Evolutionary conservation across 352 stramenopile genomes (phyloP), one percentile per base, ranked within the genome.

Genomic region (Pythium phragmiticola): DNA sequence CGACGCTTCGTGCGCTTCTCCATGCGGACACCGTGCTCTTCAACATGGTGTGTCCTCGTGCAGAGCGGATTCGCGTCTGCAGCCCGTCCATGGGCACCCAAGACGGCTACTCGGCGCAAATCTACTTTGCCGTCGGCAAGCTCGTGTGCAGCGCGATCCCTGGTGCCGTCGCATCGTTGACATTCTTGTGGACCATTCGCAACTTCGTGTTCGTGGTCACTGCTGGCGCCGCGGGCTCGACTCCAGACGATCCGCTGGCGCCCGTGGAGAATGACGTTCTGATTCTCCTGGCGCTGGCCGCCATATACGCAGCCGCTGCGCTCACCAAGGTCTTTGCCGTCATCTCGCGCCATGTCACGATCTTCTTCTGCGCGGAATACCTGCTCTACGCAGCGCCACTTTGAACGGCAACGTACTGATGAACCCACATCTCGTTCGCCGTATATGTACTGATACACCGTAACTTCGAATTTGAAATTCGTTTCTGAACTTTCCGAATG

Each of bases 341-440:
- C 65, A 77, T 89, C 59, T 80, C 78, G 48, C 75, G 78, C 55
- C 77, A 88, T 59, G 72, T 86, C 47, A 84, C 80, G 28, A 68
- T 88, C 46, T 91, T 80, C 73, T 91, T 89, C 69, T 91, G 82
- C 72, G 75, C 78, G 47, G 75, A 91, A 39, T 78, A 87, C 63
- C 51, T 90, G 50, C 67, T 85, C 6, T 86, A 89, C 63, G 58
- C 50, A 11, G 63, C 57, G 56, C 42, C 56, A 42, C 53, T 71
- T 43, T 73, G 30, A 60, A 6, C 34, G 14, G 2, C 30, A 17
- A 54, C 9, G 8, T 48, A 39, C 34, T 56, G 45, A 52, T 23
- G 34, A 39, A 39, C 34, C 34, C 34, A 39, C 9, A 14, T 2
- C 14, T 7, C 17, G 28, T n/a, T 16, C 46, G 3, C 26, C 41